Evolutionary conservation across 1,139 yeast species (phyloP), one percentile per base, ranked within the genome.

Genomic region (Diutina scorzettiae): DNA sequence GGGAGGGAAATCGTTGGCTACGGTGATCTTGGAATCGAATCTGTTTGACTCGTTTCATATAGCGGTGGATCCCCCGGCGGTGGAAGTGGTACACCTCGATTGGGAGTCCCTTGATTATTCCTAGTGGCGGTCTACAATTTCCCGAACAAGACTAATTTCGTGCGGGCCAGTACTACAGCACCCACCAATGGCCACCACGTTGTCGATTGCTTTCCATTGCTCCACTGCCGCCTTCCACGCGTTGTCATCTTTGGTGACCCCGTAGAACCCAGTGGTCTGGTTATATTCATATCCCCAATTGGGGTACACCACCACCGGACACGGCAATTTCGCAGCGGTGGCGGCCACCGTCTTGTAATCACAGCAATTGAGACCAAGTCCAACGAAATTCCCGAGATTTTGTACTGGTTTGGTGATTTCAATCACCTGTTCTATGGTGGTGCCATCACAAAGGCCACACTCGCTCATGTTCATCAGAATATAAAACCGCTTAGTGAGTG

Each of bases 151-250:
- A 23, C 30, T 27, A 28, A 73, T 68, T 41, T 73, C 76, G 11
- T 48, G 47, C 1, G 78, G 75, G 1, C 71, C 66, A 1, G 78
- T 73, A 42, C 79, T 62, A 47, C 82, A 76, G 50, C 82, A 76
- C 2, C 81, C 81, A 2, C 82, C 82, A 34, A 76, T 56, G 12
- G 70, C 53, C 12, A 62, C 61, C 17, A 62, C 62, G 32, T 61
- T 55, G 2, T 59, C 58, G 19, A 53, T 47, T 2, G 48, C 17
- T 17, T 60, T 43, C 72, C 79, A 69, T 42, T 57, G 49, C 5
- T 45, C 32, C 1, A 61, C 58, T 12, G 60, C 56, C 5, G 48
- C 43, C 14, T 44, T 47, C 71, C 72, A 67, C 19, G 51, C 50
- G 16, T 46, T 51, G 46, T 34, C 39, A 16, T 34, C 39, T 5